phyloP scores from a whole-genome alignment of 345 rosid genomes.

The Aurinia saxatilis region DNA sequence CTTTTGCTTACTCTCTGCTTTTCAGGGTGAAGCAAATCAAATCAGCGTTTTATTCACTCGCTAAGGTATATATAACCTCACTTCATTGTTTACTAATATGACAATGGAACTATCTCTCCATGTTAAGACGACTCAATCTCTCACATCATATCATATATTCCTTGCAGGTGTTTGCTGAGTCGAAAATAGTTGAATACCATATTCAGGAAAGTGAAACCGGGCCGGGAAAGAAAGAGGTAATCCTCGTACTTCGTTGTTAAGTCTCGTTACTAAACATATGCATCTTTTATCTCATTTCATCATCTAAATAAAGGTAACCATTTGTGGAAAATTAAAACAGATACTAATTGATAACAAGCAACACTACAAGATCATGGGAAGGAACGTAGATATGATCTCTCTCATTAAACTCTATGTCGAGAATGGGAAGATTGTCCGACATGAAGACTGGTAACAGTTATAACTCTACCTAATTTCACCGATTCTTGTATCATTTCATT shows the following conservation, averaged over 20 bases:
- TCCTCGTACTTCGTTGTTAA: not conserved
- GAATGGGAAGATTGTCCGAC: slow-evolving; percentile 75
- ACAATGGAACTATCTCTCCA: too few relatives aligned
- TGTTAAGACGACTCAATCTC: too few relatives aligned
- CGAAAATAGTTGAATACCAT: slow-evolving; percentile 61
- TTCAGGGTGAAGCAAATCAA: slow-evolving; percentile 85
- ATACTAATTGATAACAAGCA: slow-evolving; percentile 79
- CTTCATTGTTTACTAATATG: not conserved
- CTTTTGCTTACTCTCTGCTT: not conserved
- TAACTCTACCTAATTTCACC: not conserved
- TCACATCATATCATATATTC: not conserved
- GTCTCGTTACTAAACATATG: not conserved
- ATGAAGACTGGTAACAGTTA: slow-evolving; percentile 69
- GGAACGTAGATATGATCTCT: slow-evolving; percentile 62
- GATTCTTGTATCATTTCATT: not conserved
- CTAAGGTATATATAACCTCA: slow-evolving; percentile 41
- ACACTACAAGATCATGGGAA: slow-evolving; percentile 69
- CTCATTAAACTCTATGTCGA: slow-evolving; percentile 63
- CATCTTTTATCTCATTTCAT: not conserved
- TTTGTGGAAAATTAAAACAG: slow-evolving; percentile 29
- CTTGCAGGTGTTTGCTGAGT: slow-evolving; percentile 66
- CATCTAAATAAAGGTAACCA: not conserved
- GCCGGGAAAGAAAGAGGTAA: slow-evolving; percentile 63
- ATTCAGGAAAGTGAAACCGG: slow-evolving; percentile 41
- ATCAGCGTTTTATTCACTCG: slow-evolving; percentile 78